These are phyloP conservation scores for Alternaria gansuensis DNA, from an alignment of 2,329 filamentous ascomycete species.

Conservation along the genomic window DNA sequence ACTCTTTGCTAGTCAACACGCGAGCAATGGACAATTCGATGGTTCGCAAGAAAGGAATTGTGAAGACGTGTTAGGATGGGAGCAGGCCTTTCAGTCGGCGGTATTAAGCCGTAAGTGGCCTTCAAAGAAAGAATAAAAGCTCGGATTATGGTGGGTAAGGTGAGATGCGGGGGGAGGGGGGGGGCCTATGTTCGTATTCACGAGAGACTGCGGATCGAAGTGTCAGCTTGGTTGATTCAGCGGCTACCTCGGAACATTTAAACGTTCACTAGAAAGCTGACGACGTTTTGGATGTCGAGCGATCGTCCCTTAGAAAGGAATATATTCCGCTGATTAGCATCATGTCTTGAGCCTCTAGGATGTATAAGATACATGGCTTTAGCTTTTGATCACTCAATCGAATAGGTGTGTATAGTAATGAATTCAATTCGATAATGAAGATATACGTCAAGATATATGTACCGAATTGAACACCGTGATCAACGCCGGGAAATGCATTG, in stretches of 20 bases:
- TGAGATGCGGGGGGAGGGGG: not conserved
- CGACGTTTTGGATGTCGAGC: too few species aligned
- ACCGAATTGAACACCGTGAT: not conserved
- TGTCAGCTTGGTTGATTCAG: constrained; percentile 2
- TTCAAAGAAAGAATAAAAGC: not conserved
- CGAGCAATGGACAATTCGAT: too few species aligned
- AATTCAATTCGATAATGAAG: not conserved
- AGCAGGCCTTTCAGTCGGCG: not conserved
- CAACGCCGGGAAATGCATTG: constrained; percentile 3
- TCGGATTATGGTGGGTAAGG: constrained; percentile 1
- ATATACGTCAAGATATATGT: not conserved
- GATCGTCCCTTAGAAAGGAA: too few species aligned
- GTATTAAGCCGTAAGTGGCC: not conserved
- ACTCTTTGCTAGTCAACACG: too few species aligned
- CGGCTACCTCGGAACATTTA: not conserved
- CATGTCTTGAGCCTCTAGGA: too few species aligned
- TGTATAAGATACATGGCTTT: too few species aligned
- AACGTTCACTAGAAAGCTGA: too few species aligned
- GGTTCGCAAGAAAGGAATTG: not conserved
- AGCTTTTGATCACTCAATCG: too few species aligned
- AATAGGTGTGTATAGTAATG: too few species aligned
- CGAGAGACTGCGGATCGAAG: not conserved
- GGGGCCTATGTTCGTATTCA: not conserved
- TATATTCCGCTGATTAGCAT: not conserved
- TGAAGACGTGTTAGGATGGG: not conserved